These are phyloP conservation scores for Chenopodium formosanum DNA, from an alignment of 148 eudicot species.

Conservation along the genomic window DNA sequence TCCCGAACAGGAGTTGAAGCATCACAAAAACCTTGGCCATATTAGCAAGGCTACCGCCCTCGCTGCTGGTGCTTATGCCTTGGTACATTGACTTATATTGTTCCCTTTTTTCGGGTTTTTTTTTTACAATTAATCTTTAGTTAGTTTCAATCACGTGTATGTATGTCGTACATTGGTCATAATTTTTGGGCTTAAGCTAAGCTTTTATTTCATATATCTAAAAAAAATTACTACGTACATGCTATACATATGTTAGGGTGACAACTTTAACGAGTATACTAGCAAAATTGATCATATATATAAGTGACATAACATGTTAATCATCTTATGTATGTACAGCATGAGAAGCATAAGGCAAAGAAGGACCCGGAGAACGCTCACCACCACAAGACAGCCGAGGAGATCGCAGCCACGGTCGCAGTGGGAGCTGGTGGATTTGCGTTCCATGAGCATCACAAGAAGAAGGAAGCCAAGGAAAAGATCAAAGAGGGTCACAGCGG, in stretches of 20 bases:
- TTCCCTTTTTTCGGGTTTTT: no score
- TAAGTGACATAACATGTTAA: background rate
- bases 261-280: background rate
- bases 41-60: constrained; percentile 36
- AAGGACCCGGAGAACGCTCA: constrained; percentile 35
- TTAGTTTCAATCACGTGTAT: no score
- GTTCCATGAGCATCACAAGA: constrained; percentile 34
- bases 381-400: constrained; percentile 24
- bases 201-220: background rate
- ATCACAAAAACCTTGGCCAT: constrained; percentile 32
- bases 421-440: constrained; percentile 32
- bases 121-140: no score
- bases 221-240: no score
- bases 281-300: background rate
- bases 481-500: constrained; percentile 14
- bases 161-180: no score
- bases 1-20: constrained; percentile 39
- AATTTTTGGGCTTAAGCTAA: background rate
- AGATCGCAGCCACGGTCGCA: constrained; percentile 24
- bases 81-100: constrained; percentile 30
- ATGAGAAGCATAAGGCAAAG: constrained; percentile 37
- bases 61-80: constrained; percentile 50
- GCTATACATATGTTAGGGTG: background rate
- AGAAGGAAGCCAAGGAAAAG: constrained; percentile 31
- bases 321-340: constrained; percentile 2